These are phyloP conservation scores for Wickerhamomyces rabaulensis DNA, from an alignment of 805 yeast genomes.

Conservation along the genomic window DNA sequence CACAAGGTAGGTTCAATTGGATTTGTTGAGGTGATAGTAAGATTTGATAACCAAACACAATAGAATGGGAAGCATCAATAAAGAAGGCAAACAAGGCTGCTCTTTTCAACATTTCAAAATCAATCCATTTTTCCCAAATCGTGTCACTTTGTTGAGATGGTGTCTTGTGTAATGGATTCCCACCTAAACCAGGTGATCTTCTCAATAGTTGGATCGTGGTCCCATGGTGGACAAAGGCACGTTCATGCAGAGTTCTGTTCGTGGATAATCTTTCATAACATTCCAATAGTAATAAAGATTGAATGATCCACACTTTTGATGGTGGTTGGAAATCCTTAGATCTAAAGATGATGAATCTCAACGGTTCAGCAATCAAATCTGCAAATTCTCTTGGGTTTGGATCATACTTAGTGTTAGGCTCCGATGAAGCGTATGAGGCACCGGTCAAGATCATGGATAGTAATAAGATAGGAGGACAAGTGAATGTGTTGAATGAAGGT, in stretches of 20 bases:
- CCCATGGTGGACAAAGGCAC: constrained; percentile 84
- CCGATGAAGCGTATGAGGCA: constrained; percentile 19
- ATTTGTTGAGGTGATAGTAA: constrained; percentile 54
- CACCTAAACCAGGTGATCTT: constrained; percentile 72
- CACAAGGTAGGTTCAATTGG: constrained; percentile 57
- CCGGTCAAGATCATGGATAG: constrained; percentile 43
- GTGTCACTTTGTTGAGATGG: constrained; percentile 27
- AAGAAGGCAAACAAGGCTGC: constrained; percentile 79
- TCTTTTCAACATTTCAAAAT: constrained; percentile 72
- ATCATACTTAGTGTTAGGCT: constrained; percentile 12
- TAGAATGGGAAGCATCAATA: constrained; percentile 73
- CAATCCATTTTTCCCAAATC: constrained; percentile 68
- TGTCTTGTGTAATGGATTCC: constrained; percentile 44
- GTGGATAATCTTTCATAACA: constrained; percentile 74
- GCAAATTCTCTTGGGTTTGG: constrained; percentile 22
- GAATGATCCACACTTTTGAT: constrained; percentile 70
- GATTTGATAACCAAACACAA: constrained; percentile 70
- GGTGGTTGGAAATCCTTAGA: constrained; percentile 74
- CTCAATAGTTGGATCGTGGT: constrained; percentile 75
- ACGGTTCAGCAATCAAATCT: constrained; percentile 38
- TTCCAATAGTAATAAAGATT: constrained; percentile 67
- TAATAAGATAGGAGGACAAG: constrained; percentile 46
- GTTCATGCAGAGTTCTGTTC: constrained; percentile 65
- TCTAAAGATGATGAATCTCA: constrained; percentile 67
- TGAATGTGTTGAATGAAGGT: constrained; percentile 48